Evolutionary conservation across 2,329 filamentous ascomycete species (phyloP).

Genomic region (Fusarium caatingaense): DNA sequence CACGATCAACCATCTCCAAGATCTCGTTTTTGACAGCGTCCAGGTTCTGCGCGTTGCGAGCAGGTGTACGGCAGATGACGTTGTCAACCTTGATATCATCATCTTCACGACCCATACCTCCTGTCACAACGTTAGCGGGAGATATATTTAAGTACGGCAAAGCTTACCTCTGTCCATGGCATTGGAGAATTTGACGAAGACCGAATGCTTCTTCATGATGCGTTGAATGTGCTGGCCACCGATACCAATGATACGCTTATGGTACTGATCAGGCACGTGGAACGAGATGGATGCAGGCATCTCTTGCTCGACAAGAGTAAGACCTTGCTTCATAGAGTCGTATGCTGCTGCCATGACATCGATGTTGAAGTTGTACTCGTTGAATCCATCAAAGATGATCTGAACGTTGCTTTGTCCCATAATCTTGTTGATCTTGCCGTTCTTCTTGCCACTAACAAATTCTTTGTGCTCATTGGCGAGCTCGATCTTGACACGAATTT

Average conservation of each 20-base stretch:
- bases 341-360: constrained; percentile 94
- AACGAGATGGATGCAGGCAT: constrained; percentile 99
- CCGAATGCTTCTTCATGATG: constrained; percentile 99
- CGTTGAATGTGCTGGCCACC: constrained; percentile 98
- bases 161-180: constrained; percentile 88
- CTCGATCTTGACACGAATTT: constrained; percentile 98
- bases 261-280: constrained; percentile 98
- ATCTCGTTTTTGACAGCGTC: constrained; percentile 99
- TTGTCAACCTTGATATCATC: constrained; percentile 99
- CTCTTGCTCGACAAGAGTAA: constrained; percentile 95
- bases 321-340: constrained; percentile 91
- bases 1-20: constrained; percentile 98
- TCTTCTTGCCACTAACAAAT: constrained; percentile 99
- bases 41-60: constrained; percentile 94
- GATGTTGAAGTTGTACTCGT: constrained; percentile 99
- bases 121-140: constrained; percentile 47
- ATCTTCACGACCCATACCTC: constrained; percentile 88
- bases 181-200: constrained; percentile 99
- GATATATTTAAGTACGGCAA: not conserved
- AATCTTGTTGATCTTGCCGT: constrained; percentile 99
- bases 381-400: constrained; percentile 98
- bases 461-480: constrained; percentile 99
- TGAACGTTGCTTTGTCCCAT: constrained; percentile 99
- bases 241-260: constrained; percentile 99
- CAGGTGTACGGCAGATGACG: constrained; percentile 96